A percentile compares a stretch with the other conserved stretches of the same genome.
Evolutionary conservation across 805 yeast genomes (phyloP).

Genomic region (Priceomyces haplophilus): DNA sequence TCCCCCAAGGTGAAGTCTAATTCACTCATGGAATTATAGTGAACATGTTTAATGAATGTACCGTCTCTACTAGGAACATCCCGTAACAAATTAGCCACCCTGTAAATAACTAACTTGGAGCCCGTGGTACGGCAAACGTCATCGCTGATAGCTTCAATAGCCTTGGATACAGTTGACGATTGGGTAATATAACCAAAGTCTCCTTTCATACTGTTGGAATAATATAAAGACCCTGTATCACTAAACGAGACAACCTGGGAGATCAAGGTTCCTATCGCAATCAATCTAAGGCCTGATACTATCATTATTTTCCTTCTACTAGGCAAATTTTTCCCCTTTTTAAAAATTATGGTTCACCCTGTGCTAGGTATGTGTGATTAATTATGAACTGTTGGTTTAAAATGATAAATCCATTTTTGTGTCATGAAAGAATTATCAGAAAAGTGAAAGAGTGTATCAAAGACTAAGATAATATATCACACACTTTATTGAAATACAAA

Average conservation of each 20-base stretch:
- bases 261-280: conserved; percentile 9
- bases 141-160: conserved; percentile 16
- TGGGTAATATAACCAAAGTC: conserved; percentile 22
- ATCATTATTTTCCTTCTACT: conserved; percentile 3
- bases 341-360: no score
- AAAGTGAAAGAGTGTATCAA: not conserved
- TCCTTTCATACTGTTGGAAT: conserved; percentile 11
- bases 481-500: not conserved
- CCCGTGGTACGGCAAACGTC: conserved; percentile 16
- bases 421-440: not conserved
- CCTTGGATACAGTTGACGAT: conserved; percentile 15
- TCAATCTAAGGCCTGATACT: conserved; percentile 1
- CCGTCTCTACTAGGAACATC: conserved; percentile 6
- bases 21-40: conserved; percentile 14
- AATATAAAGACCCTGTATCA: conserved; percentile 23
- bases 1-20: conserved; percentile 17
- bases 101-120: conserved; percentile 21
- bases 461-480: not conserved
- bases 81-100: conserved; percentile 20
- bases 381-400: not conserved
- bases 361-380: no score
- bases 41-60: conserved; percentile 17
- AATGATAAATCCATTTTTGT: not conserved
- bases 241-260: conserved; percentile 18
- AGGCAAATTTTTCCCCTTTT: not conserved